Base-by-base conservation (phyloP, 2,329 filamentous ascomycete species). In the Phyllosticta citribraziliensis region DNA sequence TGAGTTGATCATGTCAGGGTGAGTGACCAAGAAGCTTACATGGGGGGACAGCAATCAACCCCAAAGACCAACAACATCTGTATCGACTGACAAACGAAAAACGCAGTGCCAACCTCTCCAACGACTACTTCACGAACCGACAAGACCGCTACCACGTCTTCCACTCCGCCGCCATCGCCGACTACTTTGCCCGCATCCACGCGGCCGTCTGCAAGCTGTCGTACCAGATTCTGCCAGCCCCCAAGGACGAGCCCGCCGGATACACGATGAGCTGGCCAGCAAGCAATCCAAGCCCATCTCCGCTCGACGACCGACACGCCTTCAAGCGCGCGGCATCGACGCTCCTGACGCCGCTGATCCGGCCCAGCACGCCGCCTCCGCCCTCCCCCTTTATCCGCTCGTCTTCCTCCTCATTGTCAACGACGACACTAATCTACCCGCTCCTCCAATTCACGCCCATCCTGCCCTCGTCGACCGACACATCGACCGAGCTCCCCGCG, bases 141-240 rank as follows among this genome's bases (percentile, higher is more conserved):
- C 88, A 97, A 68, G 94, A 99, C 72, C 82, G 94, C 58, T 99
- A 99, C 68, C 94, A 99, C 72, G 76, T 97, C 40, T 96, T 97
- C 74, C 84, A 84, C 0, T 95, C 89, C 0, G 83, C 82, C 63
- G 83, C 88, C 6, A 80, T 99, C 12, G 88, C 93, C 0, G 84
- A 92, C 58, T 93, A 96, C 74, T 99, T 94, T 69, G 83, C 81
- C 68, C 80, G 78, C 10, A 84, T 99, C 8, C 91, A 97, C 70
- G 76, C 85, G 33, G 87, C 87, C 0, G 85, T 96, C 9, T 85
- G 88, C 58, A 88, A 84, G 9, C 81, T 99, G 20, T 96, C 91
- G 70, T 97, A 94, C 71, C 81, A 85, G 9, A 84, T 97, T 14
- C 75, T 85, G 54, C 89, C 91, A 0, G 80, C 81, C 1, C 62